Evolutionary conservation across 495 filamentous ascomycete species (phyloP), one percentile per base, ranked within the genome.

Genomic region (Lichenothelia convexa): DNA sequence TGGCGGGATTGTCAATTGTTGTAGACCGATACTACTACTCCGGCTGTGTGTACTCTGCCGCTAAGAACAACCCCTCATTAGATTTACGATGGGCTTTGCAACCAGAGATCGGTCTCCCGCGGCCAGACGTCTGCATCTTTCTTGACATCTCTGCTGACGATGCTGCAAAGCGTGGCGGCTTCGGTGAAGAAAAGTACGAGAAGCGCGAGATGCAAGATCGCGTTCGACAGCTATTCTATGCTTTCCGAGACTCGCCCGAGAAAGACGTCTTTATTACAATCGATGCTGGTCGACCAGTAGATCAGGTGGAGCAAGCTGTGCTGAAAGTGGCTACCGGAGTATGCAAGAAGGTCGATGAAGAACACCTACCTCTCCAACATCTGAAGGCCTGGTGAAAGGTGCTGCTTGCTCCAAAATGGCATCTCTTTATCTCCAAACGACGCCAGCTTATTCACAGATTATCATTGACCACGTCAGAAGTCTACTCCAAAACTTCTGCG

Each of bases 21-120:
- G 71, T 86, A 36, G 89, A 97, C 56, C 74, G 89, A 27, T 97
- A 94, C 58, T 91, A 87, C 48, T 84, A 93, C 58, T 83, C 76
- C 23, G 89, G 89, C 13, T 78, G 81, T 32, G 83, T 93, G 15
- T 97, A 95, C 59, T 81, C 76, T n/a, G 80, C 83, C n/a, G 89
- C 89, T 0, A 94, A 94, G 48, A 62, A 68, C 17, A 80, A 80
- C 48, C 70, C 73, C 5, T 59, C 56, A 5, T 63, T 93, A 6
- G 62, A 68, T 1, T 57, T 95, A 4, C 55, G 67, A 3, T 94
- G 87, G 81, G 82, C 81, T 27, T 65, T 68, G 30, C 67, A 71
- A 24, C 84, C 89, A 3, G 89, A 97, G 48, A 64, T 80, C 16
- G 89, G 89, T 4, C 62, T 97, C 6, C 89, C 91, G 3, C 67